phyloP scores from a whole-genome alignment of 805 yeast genomes.

The Cyberlindnera maritima region DNA sequence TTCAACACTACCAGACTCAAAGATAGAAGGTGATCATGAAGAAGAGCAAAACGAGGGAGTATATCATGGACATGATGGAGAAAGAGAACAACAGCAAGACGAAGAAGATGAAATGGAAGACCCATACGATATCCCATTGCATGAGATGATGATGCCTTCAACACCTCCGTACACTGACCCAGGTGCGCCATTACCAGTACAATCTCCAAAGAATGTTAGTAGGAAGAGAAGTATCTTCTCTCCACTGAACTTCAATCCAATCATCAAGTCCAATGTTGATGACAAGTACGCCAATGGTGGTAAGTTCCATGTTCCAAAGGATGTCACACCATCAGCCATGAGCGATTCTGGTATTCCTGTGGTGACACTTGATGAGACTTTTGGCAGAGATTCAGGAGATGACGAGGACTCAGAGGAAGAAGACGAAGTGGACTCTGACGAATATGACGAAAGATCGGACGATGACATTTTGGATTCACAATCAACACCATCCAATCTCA shows the following conservation, averaged over 20 bases:
- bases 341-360: slow-evolving; percentile 24
- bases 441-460: slow-evolving; percentile 15
- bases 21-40: not conserved
- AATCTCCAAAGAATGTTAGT: slow-evolving; percentile 38
- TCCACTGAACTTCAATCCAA: slow-evolving; percentile 78
- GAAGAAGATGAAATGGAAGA: slow-evolving; percentile 4
- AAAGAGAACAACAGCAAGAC: too few relatives aligned
- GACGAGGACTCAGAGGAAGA: slow-evolving; percentile 20
- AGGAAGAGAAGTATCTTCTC: slow-evolving; percentile 67
- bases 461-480: slow-evolving; percentile 1
- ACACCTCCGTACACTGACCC: slow-evolving; percentile 70
- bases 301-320: slow-evolving; percentile 60
- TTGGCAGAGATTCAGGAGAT: slow-evolving; percentile 26
- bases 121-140: slow-evolving; percentile 51
- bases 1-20: not conserved
- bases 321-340: slow-evolving; percentile 16
- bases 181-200: slow-evolving; percentile 76
- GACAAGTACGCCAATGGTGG: slow-evolving; percentile 90
- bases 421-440: slow-evolving; percentile 10
- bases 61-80: too few relatives aligned
- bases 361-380: slow-evolving; percentile 11
- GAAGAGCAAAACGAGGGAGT: not conserved
- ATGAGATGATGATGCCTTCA: slow-evolving; percentile 52
- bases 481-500: not conserved
- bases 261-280: slow-evolving; percentile 72